These are phyloP conservation scores for Globisporangium apiculatum DNA, from an alignment of 352 stramenopile genomes.

Conservation along the genomic window DNA sequence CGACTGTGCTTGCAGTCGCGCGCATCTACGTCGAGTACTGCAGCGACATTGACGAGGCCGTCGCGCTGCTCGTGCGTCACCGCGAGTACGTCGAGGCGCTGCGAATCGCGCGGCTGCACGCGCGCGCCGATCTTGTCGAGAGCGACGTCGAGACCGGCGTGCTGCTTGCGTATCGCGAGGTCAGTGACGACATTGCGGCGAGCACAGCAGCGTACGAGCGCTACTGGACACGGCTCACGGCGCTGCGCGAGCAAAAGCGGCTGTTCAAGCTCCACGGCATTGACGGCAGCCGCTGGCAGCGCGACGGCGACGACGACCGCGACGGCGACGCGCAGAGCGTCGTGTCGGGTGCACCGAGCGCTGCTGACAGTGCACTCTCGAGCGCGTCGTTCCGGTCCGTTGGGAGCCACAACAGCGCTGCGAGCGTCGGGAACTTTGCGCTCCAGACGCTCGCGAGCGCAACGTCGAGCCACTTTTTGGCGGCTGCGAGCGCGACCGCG, in stretches of 20 bases:
- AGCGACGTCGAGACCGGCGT: slow-evolving; percentile 68
- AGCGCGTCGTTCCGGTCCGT: slow-evolving; percentile 57
- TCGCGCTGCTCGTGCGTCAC: slow-evolving; percentile 51
- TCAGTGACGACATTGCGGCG: slow-evolving; percentile 40
- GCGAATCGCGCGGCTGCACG: slow-evolving; percentile 48
- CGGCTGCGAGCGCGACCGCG: slow-evolving; percentile 15
- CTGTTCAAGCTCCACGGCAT: slow-evolving; percentile 76
- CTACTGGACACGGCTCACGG: slow-evolving; percentile 51
- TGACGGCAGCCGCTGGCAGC: slow-evolving; percentile 49
- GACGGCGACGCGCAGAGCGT: slow-evolving; percentile 36
- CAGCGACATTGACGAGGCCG: slow-evolving; percentile 58
- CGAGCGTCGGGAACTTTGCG: slow-evolving; percentile 61
- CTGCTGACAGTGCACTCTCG: slow-evolving; percentile 54
- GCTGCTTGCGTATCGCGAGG: slow-evolving; percentile 27
- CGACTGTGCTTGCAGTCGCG: slow-evolving; percentile 28
- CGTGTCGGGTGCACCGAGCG: slow-evolving; percentile 35
- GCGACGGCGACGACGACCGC: slow-evolving; percentile 19
- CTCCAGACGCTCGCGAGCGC: slow-evolving; percentile 48
- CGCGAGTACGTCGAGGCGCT: slow-evolving; percentile 55
- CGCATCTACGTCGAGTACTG: slow-evolving; percentile 74
- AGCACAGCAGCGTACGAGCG: slow-evolving; percentile 39
- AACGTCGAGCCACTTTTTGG: slow-evolving; percentile 66
- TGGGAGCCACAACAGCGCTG: slow-evolving; percentile 70
- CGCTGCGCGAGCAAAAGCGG: slow-evolving; percentile 68
- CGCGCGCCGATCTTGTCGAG: slow-evolving; percentile 52